Conservation (phyloP, 2,329 filamentous ascomycete genomes). For the Emericellopsis cladophorae region DNA sequence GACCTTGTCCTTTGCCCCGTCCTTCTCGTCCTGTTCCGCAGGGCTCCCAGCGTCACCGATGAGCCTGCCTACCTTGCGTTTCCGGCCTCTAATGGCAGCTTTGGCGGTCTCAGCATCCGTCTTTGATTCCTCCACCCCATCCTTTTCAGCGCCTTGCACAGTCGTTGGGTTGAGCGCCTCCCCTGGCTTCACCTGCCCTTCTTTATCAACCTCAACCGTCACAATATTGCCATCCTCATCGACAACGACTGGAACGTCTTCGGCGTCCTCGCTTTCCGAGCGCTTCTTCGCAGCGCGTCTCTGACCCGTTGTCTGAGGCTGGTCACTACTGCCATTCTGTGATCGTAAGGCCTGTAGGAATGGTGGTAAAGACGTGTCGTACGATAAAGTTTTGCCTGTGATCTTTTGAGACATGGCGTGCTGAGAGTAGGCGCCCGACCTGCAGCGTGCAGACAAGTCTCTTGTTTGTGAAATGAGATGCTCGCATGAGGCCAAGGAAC, state of each 20-base stretch:
- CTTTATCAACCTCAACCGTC: conserved; percentile 28
- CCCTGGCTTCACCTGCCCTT: conserved; percentile 25
- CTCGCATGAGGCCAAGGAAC: no score
- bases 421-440: no score
- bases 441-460: no score
- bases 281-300: conserved; percentile 39
- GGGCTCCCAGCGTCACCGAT: conserved; percentile 20
- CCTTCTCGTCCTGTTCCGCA: conserved; percentile 3
- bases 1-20: conserved; percentile 8
- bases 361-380: conserved; percentile 45
- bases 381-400: conserved; percentile 58
- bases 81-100: conserved; percentile 26
- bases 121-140: conserved; percentile 12
- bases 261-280: conserved; percentile 55
- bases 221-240: conserved; percentile 60
- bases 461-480: no score
- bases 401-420: conserved; percentile 43
- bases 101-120: conserved; percentile 12
- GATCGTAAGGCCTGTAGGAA: conserved; percentile 47
- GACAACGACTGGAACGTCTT: conserved; percentile 65
- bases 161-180: not conserved
- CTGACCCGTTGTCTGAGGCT: conserved; percentile 29
- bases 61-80: conserved; percentile 41
- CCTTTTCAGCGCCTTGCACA: conserved; percentile 10
- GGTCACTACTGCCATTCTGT: conserved; percentile 32